Evolutionary conservation across 2,329 filamentous ascomycete species (phyloP).

Genomic region (Drechslerella dactyloides): DNA sequence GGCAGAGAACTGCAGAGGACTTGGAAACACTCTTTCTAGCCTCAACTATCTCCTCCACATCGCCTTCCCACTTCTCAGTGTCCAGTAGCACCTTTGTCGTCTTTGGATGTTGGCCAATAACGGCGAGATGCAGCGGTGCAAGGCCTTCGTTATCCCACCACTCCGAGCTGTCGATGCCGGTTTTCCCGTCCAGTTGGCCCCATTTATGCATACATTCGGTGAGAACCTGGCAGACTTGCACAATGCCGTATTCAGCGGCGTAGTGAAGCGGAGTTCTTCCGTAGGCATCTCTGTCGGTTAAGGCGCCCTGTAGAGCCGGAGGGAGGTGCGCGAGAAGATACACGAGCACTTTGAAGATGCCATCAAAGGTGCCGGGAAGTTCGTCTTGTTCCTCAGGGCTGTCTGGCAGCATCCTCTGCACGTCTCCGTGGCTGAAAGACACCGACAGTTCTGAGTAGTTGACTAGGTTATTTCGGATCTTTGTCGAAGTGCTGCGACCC

Average conservation of each 20-base stretch:
- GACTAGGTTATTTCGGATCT: constrained; percentile 58
- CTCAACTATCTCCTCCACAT: constrained; percentile 68
- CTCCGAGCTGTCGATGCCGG: constrained; percentile 82
- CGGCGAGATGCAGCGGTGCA: constrained; percentile 87
- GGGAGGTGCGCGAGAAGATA: constrained; percentile 69
- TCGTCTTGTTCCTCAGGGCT: constrained; percentile 44
- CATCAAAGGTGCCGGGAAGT: constrained; percentile 42
- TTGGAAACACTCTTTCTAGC: constrained; percentile 73
- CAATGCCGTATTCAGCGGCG: constrained; percentile 91
- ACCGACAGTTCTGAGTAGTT: constrained; percentile 64
- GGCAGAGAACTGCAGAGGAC: constrained; percentile 82
- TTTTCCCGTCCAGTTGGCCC: constrained; percentile 80
- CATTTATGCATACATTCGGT: constrained; percentile 89
- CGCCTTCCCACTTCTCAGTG: constrained; percentile 77
- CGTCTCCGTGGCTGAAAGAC: constrained; percentile 30
- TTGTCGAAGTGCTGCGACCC: constrained; percentile 72
- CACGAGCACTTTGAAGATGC: constrained; percentile 59
- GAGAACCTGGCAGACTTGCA: constrained; percentile 84
- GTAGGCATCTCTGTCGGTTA: constrained; percentile 75
- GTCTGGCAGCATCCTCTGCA: constrained; percentile 3
- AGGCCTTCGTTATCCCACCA: constrained; percentile 95
- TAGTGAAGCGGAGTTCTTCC: constrained; percentile 89
- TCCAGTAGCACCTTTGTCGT: constrained; percentile 82
- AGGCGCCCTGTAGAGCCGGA: constrained; percentile 69
- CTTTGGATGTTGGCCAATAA: constrained; percentile 85